Conservation (phyloP, 768 basidiomycete genomes). For the Coprinopsis marcescibilis region DNA sequence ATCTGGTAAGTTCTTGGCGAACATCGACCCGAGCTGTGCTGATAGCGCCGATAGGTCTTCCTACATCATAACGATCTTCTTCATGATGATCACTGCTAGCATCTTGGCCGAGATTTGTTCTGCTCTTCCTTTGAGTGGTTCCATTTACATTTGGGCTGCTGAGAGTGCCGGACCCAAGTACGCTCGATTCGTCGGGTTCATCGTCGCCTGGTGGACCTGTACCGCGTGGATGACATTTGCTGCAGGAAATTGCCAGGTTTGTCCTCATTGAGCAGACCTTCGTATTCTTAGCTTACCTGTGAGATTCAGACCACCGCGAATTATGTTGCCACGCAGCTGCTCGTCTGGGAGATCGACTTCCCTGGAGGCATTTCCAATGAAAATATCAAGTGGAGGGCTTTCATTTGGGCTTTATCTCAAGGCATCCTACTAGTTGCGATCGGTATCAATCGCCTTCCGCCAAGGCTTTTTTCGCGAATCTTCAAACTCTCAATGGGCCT, state of each 20-base stretch:
- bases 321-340: conserved; percentile 79
- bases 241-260: conserved; percentile 81
- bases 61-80: conserved; percentile 73
- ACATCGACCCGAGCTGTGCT: neutral
- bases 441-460: conserved; percentile 82
- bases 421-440: conserved; percentile 63
- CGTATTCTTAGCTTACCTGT: conserved; percentile 1
- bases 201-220: conserved; percentile 91
- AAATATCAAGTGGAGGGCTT: conserved; percentile 81
- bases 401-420: conserved; percentile 83
- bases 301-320: conserved; percentile 71
- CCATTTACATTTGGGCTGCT: conserved; percentile 93
- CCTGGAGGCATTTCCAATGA: conserved; percentile 68
- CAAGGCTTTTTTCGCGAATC: conserved; percentile 62
- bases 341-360: conserved; percentile 75
- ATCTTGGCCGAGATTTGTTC: conserved; percentile 90
- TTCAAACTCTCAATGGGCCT: conserved; percentile 73
- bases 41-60: conserved; percentile 59
- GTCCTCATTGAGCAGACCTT: conserved; percentile 12
- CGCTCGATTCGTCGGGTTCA: conserved; percentile 80
- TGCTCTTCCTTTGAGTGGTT: conserved; percentile 79
- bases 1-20: conserved; percentile 49
- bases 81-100: conserved; percentile 84
- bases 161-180: conserved; percentile 88
- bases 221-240: conserved; percentile 97